Evolutionary conservation across 148 eudicot species (phyloP), one percentile per base, ranked within the genome.

Genomic region (Chenopodium formosanum): DNA sequence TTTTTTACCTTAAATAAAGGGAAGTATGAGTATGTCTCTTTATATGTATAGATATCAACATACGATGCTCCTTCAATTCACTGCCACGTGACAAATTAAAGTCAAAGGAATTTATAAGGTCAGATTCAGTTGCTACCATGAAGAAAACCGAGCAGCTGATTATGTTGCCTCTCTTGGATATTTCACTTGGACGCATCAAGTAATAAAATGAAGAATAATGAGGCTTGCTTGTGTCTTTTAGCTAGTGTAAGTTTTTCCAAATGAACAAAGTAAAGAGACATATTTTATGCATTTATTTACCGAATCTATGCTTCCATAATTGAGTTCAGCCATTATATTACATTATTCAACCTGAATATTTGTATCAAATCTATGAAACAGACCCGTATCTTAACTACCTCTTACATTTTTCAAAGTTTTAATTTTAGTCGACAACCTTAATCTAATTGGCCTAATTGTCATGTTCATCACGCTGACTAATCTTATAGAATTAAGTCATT

Each of bases 351-450:
- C n/a, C 25, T 56, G 7, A 44, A 70, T 17, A 7, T 17, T 69
- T 76, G 74, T 76, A 76, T 82, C 76, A 76, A 82, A 82, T 46
- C 84, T 58, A 40, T 69, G 76, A 76, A 69, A 82, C 68, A 37
- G 74, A 68, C 20, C 46, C 76, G 74, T 68, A 82, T 82, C 84
- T 76, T 82, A 76, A 81, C 83, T 34, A 25, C 79, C 50, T 1
- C 46, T 79, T 1, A 56, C 73, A 27, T 7, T 16, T 75, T 81
- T 67, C 37, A 32, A 37, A n/a, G n/a, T 34, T 62, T 67, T 40
- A 4, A 40, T 40, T 68, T 75, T 75, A 50, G 53, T 47, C 40
- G 69, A 75, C 58, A 67, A 82, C 34, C 34, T 70, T 13, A 27
- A 2, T 23, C 48, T 48, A 6, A 37, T 70, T 70, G 74, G 76